Evolutionary conservation across 2,329 filamentous ascomycete species (phyloP).

Genomic region (Colletotrichum cordylinicola): DNA sequence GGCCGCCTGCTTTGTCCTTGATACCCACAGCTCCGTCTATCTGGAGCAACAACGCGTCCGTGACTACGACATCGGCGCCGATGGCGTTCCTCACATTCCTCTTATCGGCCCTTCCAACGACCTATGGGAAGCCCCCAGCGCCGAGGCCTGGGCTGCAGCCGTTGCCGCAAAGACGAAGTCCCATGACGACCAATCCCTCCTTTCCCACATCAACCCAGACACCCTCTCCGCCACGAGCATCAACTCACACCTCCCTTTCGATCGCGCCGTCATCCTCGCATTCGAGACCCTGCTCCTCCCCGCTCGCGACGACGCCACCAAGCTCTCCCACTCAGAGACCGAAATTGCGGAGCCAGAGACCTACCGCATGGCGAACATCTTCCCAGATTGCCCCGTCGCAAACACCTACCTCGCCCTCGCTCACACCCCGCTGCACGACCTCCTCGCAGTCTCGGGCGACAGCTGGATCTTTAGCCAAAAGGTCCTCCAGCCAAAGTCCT

Average conservation of each 20-base stretch:
- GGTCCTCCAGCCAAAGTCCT: slow-evolving; percentile 47
- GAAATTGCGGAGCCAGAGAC: slow-evolving; percentile 27
- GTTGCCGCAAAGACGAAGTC: slow-evolving; percentile 27
- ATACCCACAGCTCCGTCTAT: slow-evolving; percentile 61
- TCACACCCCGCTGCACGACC: slow-evolving; percentile 62
- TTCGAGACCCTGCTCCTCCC: slow-evolving; percentile 43
- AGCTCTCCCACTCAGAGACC: slow-evolving; percentile 29
- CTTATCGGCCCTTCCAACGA: slow-evolving; percentile 47
- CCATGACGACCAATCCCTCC: not conserved
- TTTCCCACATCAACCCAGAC: slow-evolving; percentile 29
- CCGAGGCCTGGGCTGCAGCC: slow-evolving; percentile 51
- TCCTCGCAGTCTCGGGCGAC: slow-evolving; percentile 63
- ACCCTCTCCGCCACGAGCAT: slow-evolving; percentile 41
- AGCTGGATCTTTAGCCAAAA: slow-evolving; percentile 65
- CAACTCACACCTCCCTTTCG: slow-evolving; percentile 39
- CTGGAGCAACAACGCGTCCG: slow-evolving; percentile 50
- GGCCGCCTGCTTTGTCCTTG: slow-evolving; percentile 62
- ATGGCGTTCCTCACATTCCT: slow-evolving; percentile 46
- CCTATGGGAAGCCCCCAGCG: slow-evolving; percentile 55
- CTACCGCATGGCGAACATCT: slow-evolving; percentile 43
- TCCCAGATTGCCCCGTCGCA: slow-evolving; percentile 49
- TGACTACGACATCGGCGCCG: slow-evolving; percentile 41
- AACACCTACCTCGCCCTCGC: slow-evolving; percentile 63
- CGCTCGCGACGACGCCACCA: slow-evolving; percentile 31
- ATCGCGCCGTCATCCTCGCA: slow-evolving; percentile 45